These are phyloP conservation scores for Solanum paucissectum DNA, from an alignment of 257 asterid species.

Conservation along the genomic window DNA sequence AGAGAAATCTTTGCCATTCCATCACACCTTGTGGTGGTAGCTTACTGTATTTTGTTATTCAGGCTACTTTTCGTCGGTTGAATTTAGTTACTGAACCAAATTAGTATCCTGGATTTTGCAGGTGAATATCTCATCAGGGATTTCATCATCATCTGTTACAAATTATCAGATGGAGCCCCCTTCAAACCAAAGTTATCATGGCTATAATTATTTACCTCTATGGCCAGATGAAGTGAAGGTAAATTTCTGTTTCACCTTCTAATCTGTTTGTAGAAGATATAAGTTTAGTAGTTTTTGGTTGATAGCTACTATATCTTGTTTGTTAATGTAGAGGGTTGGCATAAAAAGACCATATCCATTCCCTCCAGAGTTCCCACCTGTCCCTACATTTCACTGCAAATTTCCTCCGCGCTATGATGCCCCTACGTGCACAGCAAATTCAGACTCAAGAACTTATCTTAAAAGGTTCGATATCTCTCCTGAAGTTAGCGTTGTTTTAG, in stretches of 20 bases:
- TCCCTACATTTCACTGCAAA: slow-evolving; percentile 20
- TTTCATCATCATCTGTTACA: slow-evolving; percentile 37
- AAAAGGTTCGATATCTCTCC: slow-evolving; percentile 26
- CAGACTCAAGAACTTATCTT: slow-evolving; percentile 23
- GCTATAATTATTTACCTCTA: slow-evolving; percentile 27
- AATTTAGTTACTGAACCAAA: background rate
- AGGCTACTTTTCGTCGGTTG: accelerated
- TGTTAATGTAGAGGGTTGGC: slow-evolving; percentile 39
- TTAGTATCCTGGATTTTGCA: slow-evolving; percentile 9
- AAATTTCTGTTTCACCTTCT: background rate
- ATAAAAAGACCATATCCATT: slow-evolving; percentile 47
- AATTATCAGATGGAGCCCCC: slow-evolving; percentile 88
- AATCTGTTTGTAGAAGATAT: background rate
- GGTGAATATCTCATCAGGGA: slow-evolving; percentile 50
- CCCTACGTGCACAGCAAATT: slow-evolving; percentile 11
- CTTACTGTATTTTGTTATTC: background rate
- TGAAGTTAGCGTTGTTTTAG: background rate
- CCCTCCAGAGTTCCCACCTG: slow-evolving; percentile 27
- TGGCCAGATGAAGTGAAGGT: slow-evolving; percentile 74
- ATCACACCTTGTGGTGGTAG: background rate
- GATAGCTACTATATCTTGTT: slow-evolving; percentile 9
- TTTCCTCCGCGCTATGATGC: slow-evolving; percentile 8
- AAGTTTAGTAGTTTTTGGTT: background rate
- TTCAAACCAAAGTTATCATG: slow-evolving; percentile 78
- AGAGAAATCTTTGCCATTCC: background rate